phyloP scores from a whole-genome alignment of 2,329 filamentous ascomycete species.

The Chaetomiaceae sp. region DNA sequence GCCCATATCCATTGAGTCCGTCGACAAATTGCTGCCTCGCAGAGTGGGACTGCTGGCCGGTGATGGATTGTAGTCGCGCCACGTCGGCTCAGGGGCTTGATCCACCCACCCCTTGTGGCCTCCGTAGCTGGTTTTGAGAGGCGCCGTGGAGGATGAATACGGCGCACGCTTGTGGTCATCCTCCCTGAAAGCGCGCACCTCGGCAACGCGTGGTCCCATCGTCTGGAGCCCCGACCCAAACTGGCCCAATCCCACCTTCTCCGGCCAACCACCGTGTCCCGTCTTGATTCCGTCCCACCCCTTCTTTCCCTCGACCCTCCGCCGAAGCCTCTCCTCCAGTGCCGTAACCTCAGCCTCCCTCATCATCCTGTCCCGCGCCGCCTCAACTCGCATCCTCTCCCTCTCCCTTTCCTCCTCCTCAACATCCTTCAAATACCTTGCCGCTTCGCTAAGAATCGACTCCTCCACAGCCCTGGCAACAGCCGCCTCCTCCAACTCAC shows the following conservation, averaged over 20 bases:
- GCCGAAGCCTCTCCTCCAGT: not conserved
- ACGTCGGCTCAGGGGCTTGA: no score
- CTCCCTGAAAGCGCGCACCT: not conserved
- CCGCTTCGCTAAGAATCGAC: not conserved
- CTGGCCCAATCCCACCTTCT: no score
- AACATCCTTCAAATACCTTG: not conserved
- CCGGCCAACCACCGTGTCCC: no score
- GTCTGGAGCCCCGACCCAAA: not conserved
- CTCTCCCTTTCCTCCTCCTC: not conserved
- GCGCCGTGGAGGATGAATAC: no score
- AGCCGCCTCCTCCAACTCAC: conserved; percentile 1
- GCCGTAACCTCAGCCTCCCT: not conserved
- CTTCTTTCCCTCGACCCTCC: not conserved
- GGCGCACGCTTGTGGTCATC: not conserved
- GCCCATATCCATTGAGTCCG: not conserved
- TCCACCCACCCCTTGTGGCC: no score
- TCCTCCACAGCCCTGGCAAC: conserved; percentile 3
- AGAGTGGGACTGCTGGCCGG: no score
- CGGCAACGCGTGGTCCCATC: not conserved
- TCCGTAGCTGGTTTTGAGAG: no score
- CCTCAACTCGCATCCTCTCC: not conserved
- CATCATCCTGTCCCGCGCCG: not conserved
- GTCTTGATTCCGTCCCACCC: not conserved
- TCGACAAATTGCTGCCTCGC: no score
- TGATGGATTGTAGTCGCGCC: no score